phyloP scores from a whole-genome alignment of 805 yeast species.

The Starmera amethionina region DNA sequence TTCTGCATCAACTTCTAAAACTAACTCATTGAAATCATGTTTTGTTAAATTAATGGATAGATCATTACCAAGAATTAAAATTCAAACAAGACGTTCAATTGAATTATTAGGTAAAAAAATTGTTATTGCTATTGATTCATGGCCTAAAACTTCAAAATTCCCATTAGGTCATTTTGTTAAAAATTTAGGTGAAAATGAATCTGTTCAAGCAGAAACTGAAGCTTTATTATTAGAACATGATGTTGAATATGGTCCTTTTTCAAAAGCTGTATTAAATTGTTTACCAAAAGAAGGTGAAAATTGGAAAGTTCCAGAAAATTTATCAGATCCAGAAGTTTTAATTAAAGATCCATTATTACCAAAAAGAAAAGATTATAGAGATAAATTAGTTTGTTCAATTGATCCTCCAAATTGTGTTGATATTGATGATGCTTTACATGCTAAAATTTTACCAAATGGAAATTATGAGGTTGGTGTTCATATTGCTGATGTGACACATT shows the following conservation, averaged over 20 bases:
- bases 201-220: slow-evolving; percentile 92
- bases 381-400: slow-evolving; percentile 83
- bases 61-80: slow-evolving; percentile 77
- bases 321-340: slow-evolving; percentile 43
- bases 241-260: slow-evolving; percentile 92
- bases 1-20: slow-evolving; percentile 48
- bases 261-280: slow-evolving; percentile 85
- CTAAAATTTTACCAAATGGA: slow-evolving; percentile 76
- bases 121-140: slow-evolving; percentile 84
- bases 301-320: slow-evolving; percentile 77
- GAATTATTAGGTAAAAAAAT: slow-evolving; percentile 84
- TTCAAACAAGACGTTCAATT: slow-evolving; percentile 76
- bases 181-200: slow-evolving; percentile 81
- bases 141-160: slow-evolving; percentile 76
- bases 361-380: slow-evolving; percentile 78
- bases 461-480: slow-evolving; percentile 97
- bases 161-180: slow-evolving; percentile 96
- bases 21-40: slow-evolving; percentile 66
- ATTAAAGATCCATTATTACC: slow-evolving; percentile 34
- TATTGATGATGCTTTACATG: slow-evolving; percentile 97
- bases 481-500: slow-evolving; percentile 97
- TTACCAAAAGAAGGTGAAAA: slow-evolving; percentile 88
- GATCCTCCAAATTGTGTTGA: slow-evolving; percentile 99
- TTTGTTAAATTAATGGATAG: slow-evolving; percentile 86
- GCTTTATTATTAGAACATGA: slow-evolving; percentile 90